A percentile compares a stretch with the other conserved stretches of the same genome.
Evolutionary conservation across 805 yeast genomes (phyloP).

Genomic region (Candida montana): DNA sequence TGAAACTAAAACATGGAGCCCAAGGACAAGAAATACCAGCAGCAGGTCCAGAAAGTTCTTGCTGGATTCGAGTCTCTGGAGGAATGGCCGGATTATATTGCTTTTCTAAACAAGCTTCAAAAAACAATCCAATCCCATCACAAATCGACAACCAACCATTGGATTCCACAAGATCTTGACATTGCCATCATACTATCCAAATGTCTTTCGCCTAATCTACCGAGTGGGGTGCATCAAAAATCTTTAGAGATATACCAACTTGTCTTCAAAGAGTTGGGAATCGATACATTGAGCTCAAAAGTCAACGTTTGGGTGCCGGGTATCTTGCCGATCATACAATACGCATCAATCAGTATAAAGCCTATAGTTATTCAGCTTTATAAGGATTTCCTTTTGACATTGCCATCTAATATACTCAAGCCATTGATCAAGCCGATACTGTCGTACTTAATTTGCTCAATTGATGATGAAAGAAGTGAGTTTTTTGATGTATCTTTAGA

Average conservation of each 20-base stretch:
- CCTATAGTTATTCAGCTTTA: constrained; percentile 67
- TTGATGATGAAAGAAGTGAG: constrained; percentile 91
- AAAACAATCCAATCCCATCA: constrained; percentile 57
- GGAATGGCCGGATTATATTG: constrained; percentile 98
- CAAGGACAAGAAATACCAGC: constrained; percentile 61
- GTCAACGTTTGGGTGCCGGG: constrained; percentile 89
- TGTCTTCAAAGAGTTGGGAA: constrained; percentile 61
- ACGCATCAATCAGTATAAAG: constrained; percentile 84
- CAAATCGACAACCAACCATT: constrained; percentile 30
- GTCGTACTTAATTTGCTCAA: constrained; percentile 73
- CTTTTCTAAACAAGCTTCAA: constrained; percentile 74
- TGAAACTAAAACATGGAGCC: no score
- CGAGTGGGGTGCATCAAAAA: constrained; percentile 94
- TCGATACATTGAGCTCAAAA: constrained; percentile 46
- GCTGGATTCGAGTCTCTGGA: constrained; percentile 72
- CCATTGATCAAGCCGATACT: constrained; percentile 63
- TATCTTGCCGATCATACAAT: constrained; percentile 79
- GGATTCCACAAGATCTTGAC: constrained; percentile 63
- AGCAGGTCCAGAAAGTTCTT: constrained; percentile 69
- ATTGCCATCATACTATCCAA: constrained; percentile 70
- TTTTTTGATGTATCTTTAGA: constrained; percentile 57
- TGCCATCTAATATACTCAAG: constrained; percentile 46
- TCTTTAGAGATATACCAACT: constrained; percentile 70
- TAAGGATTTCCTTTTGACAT: constrained; percentile 45
- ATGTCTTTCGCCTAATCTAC: constrained; percentile 75